These are phyloP conservation scores for Ustanciosporium gigantosporum DNA, from an alignment of 1,284 basidiomycete species.

Conservation along the genomic window DNA sequence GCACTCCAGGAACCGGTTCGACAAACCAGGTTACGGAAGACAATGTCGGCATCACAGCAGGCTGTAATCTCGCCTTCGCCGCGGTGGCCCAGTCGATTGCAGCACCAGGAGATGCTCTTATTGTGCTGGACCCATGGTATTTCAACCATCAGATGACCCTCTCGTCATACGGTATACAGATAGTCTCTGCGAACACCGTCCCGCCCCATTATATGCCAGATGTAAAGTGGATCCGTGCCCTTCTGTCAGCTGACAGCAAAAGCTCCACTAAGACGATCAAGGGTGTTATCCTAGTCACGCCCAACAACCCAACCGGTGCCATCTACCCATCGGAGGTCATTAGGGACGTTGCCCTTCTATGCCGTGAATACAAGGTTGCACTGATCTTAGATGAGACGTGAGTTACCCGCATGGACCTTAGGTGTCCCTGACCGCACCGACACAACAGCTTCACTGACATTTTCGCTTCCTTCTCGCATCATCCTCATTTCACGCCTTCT, in stretches of 20 bases:
- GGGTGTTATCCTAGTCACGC: constrained; percentile 67
- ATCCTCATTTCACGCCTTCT: neutral
- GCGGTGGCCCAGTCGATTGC: constrained; percentile 71
- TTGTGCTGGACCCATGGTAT: constrained; percentile 75
- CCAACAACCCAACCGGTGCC: constrained; percentile 73
- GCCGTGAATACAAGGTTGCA: constrained; percentile 68
- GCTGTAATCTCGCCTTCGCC: constrained; percentile 74
- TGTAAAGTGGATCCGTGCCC: constrained; percentile 64
- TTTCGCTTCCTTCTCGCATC: neutral
- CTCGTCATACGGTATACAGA: constrained; percentile 58
- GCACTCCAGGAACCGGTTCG: constrained; percentile 61
- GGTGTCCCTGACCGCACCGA: too few species aligned
- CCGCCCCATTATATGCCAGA: constrained; percentile 69
- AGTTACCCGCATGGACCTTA: too few species aligned
- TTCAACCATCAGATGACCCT: constrained; percentile 68
- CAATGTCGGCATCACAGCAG: constrained; percentile 66
- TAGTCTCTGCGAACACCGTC: constrained; percentile 70
- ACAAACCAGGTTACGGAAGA: constrained; percentile 57
- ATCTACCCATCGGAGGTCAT: constrained; percentile 71
- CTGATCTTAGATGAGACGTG: constrained; percentile 69
- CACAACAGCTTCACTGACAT: neutral
- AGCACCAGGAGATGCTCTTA: constrained; percentile 73
- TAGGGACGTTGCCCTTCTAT: constrained; percentile 70
- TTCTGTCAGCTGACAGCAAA: constrained; percentile 65
- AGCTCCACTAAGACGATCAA: constrained; percentile 66